Evolutionary conservation across 148 eudicot species (phyloP), one percentile per base, ranked within the genome.

Genomic region (Heliamphora exappendiculata): DNA sequence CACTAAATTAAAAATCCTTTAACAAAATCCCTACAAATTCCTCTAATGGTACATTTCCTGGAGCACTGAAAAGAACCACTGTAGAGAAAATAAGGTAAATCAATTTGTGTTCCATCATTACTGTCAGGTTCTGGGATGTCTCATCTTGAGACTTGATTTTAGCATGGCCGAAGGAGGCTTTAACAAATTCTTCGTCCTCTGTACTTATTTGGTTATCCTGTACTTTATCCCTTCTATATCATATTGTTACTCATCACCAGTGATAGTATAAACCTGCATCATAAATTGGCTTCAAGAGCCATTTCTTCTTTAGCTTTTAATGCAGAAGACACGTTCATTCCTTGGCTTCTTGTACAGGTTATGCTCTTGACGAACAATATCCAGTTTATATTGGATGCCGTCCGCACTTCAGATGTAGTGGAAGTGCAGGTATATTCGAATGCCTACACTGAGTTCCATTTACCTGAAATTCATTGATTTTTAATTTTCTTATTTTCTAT

Each of bases 391-490:
- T 76, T 88, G 82, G 89, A 87, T 41, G 87, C 86, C 73, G 69
- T 92, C 39, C 82, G 80, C 67, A 28, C 78, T 67, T 92, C 97
- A 20, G 76, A 75, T 73, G 85, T 85, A 67, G 87, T 92, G 51
- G 97, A 92, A 86, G 82, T 82, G 13, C 91, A 90, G 92, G 97
- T 92, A 66, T 62, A 13, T 22, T 17, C 17, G 9, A 47, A 67
- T 75, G 10, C 29, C 36, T 29, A 8, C 22, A 9, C 6, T 3
- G 58, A 13, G n/a, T 44, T 41, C 17, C 16, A 31, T 60, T 62
- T 33, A n/a, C 53, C 17, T 22, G 3, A 20, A 13, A 11, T 47
- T 42, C 16, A 5, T 13, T 44, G 19, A 37, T 67, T 41, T 22
- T 67, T 10, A 42, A 1, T 69, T 69, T 67, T 29, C 47, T 7